Evolutionary conservation across 179 eudicot species (phyloP), one percentile per base, ranked within the genome.

Genomic region (Vitellaria paradoxa): DNA sequence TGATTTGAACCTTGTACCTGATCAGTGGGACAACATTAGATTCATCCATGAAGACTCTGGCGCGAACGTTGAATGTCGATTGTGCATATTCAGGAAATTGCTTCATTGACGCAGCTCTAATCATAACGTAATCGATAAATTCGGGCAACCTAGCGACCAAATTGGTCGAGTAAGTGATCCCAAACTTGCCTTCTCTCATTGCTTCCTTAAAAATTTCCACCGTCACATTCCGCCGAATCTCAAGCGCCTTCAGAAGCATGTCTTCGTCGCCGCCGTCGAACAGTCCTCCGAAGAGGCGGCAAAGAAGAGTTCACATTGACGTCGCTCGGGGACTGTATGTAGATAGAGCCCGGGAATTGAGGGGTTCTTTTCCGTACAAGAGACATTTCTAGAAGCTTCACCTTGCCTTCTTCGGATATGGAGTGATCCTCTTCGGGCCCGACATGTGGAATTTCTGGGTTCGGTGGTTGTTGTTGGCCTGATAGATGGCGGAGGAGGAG

Each of bases 121-220:
- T 89, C 92, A 94, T 88, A 3, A 92, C 91, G 82, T 81, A 85
- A 81, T 94, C 98, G 68, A 94, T 24, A 75, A 88, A 94, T 8
- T 78, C 92, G 52, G 84, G 73, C 69, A 88, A 64, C 61, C 70
- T 77, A 3, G 85, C 72, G 24, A 85, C 88, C 86, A 95, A 63
- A 88, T 93, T 95, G 15, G 81, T 84, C 2, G 82, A 68, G 71
- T 93, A 95, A 65, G 96, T 93, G 61, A 93, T 91, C 52, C 97
- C 98, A 87, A 95, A 95, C 79, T 86, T 90, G 37, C 97, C 98
- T 88, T 79, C 87, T 37, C 77, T 81, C 98, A 93, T 87, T 13
- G 76, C 83, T 69, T 93, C 93, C 82, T 85, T 76, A 62, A 94
- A 87, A 12, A 93, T 88, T 78, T 93, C 92, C 45, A 76, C 75